Conservation (phyloP, 2,329 filamentous ascomycete genomes). For the Hypoxylon sp. region DNA sequence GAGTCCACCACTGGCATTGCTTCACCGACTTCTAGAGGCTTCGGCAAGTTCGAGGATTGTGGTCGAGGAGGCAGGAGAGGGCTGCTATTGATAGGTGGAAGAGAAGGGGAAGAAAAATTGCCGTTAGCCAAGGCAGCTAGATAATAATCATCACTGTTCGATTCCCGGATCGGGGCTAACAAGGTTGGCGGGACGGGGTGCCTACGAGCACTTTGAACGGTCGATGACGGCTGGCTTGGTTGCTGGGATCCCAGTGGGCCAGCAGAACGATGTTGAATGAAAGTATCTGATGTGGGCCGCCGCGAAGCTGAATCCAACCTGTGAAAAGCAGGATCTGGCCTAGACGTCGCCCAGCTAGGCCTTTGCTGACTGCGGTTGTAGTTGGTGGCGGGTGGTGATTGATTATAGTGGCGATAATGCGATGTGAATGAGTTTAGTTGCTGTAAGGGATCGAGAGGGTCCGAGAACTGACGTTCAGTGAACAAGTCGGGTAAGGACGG, state of each 20-base stretch:
- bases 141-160: conserved; percentile 47
- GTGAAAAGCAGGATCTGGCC: conserved; percentile 14
- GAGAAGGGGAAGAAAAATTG: conserved; percentile 53
- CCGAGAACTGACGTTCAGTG: conserved; percentile 1
- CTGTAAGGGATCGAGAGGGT: conserved; percentile 5
- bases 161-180: conserved; percentile 11
- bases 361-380: conserved; percentile 10
- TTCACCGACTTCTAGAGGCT: conserved; percentile 40
- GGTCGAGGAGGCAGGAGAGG: conserved; percentile 39
- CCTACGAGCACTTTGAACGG: conserved; percentile 7
- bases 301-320: conserved; percentile 11
- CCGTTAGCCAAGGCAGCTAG: conserved; percentile 44
- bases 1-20: conserved; percentile 45
- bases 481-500: conserved; percentile 32
- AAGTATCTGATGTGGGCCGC: conserved; percentile 6
- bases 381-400: conserved; percentile 6
- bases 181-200: conserved; percentile 31
- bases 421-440: conserved; percentile 16
- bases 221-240: conserved; percentile 14
- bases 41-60: conserved; percentile 35
- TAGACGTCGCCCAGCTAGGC: conserved; percentile 2
- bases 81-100: conserved; percentile 50
- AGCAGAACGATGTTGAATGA: conserved; percentile 5
- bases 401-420: conserved; percentile 1
- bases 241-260: conserved; percentile 36